These are phyloP conservation scores for Rubia tinctorum DNA, from an alignment of 305 asterid genomes.

Conservation along the genomic window DNA sequence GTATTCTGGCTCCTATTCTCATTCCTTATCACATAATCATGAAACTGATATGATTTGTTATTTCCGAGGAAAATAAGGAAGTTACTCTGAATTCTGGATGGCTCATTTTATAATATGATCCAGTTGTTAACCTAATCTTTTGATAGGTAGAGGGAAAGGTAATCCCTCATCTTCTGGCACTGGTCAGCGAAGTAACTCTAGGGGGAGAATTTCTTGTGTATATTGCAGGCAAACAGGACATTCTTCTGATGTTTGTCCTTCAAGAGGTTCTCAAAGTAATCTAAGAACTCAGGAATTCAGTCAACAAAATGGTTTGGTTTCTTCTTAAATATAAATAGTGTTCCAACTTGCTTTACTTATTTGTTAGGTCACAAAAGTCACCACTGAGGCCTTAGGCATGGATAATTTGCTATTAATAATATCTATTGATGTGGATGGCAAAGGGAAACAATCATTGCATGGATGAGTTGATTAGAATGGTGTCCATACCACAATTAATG, in stretches of 20 bases:
- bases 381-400: neutral
- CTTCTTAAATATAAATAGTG: neutral
- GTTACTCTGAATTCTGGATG: neutral
- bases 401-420: neutral
- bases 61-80: neutral
- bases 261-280: constrained; percentile 47
- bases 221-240: constrained; percentile 60
- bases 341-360: neutral
- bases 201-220: constrained; percentile 38
- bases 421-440: neutral
- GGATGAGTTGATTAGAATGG: neutral
- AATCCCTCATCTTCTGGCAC: neutral
- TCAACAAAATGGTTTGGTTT: constrained; percentile 50
- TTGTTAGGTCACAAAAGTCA: neutral
- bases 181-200: constrained; percentile 4
- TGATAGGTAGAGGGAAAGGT: constrained; percentile 1
- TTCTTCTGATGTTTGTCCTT: constrained; percentile 46
- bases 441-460: neutral
- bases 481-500: neutral
- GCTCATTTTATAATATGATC: neutral
- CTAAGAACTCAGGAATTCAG: constrained; percentile 40
- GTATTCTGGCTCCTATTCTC: no score
- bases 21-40: neutral
- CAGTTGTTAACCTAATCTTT: neutral
- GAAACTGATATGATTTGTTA: neutral